These are phyloP conservation scores for Eutrema japonicum DNA, from an alignment of 345 rosid species.

Conservation along the genomic window DNA sequence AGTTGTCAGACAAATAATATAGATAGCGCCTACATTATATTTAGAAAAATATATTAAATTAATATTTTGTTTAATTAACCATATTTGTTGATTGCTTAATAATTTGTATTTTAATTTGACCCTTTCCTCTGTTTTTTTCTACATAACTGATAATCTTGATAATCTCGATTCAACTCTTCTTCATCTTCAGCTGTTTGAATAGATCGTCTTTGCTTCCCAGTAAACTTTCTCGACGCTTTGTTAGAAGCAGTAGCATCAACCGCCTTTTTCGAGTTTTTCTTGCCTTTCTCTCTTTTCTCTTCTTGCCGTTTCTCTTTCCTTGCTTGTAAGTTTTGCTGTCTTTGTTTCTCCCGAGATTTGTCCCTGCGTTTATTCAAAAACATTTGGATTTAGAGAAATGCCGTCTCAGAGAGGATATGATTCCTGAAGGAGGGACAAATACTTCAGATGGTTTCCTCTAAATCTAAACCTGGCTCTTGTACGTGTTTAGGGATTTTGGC, in stretches of 20 bases:
- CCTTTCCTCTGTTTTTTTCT: slow-evolving; percentile 69
- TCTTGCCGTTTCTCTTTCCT: slow-evolving; percentile 60
- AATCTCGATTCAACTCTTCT: slow-evolving; percentile 69
- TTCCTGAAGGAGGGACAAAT: slow-evolving; percentile 8
- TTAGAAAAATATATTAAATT: too few species aligned
- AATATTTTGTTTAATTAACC: too few species aligned
- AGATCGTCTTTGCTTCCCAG: slow-evolving; percentile 83
- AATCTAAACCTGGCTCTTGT: slow-evolving; percentile 11
- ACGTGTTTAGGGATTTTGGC: background rate
- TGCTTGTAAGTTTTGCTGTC: slow-evolving; percentile 62
- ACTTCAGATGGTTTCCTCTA: slow-evolving; percentile 3
- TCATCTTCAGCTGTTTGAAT: slow-evolving; percentile 78
- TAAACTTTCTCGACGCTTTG: slow-evolving; percentile 56
- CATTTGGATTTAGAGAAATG: slow-evolving; percentile 9
- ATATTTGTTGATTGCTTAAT: too few species aligned
- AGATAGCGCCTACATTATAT: too few species aligned
- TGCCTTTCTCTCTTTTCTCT: slow-evolving; percentile 53
- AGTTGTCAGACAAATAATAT: too few species aligned
- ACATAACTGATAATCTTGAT: slow-evolving; percentile 65
- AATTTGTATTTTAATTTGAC: slow-evolving; percentile 19
- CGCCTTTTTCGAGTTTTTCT: slow-evolving; percentile 45
- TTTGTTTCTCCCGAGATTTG: slow-evolving; percentile 83
- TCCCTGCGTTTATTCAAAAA: slow-evolving; percentile 57
- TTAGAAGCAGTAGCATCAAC: slow-evolving; percentile 28
- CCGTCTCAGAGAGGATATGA: slow-evolving; percentile 15